A percentile compares a stretch with the other conserved stretches of the same genome.
Evolutionary conservation across 2,329 filamentous ascomycete species (phyloP).

Genomic region (Clarireedia hainanense): DNA sequence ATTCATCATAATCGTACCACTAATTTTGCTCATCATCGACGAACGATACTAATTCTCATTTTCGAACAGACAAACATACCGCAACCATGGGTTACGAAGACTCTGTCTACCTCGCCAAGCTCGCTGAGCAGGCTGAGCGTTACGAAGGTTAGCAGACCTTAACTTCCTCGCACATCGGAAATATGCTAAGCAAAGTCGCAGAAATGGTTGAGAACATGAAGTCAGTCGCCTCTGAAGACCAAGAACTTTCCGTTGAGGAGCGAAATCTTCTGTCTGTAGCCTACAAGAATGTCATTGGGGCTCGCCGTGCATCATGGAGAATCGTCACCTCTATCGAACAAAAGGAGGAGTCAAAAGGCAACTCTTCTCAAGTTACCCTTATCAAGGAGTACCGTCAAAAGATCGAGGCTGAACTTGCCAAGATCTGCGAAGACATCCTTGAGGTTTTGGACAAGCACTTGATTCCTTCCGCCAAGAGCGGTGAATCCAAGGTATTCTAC

Average conservation of each 20-base stretch:
- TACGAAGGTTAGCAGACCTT: slow-evolving; percentile 80
- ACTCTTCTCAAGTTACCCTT: slow-evolving; percentile 84
- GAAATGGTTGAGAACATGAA: slow-evolving; percentile 99
- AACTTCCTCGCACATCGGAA: not conserved
- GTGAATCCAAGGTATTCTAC: slow-evolving; percentile 99
- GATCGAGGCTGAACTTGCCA: slow-evolving; percentile 95
- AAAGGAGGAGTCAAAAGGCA: slow-evolving; percentile 99
- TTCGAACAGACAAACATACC: slow-evolving; percentile 18
- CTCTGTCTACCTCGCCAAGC: slow-evolving; percentile 98
- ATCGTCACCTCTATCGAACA: slow-evolving; percentile 99
- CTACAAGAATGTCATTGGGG: slow-evolving; percentile 99
- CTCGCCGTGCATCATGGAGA: slow-evolving; percentile 96
- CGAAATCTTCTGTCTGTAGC: slow-evolving; percentile 97
- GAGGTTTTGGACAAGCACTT: slow-evolving; percentile 88
- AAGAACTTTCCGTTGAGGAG: slow-evolving; percentile 88
- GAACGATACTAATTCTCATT: slow-evolving; percentile 1
- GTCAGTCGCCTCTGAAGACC: slow-evolving; percentile 91
- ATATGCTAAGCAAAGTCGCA: slow-evolving; percentile 35
- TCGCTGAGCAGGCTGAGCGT: slow-evolving; percentile 99
- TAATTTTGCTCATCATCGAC: too few relatives aligned
- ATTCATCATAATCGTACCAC: not conserved
- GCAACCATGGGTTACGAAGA: slow-evolving; percentile 99
- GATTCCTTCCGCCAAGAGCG: slow-evolving; percentile 91
- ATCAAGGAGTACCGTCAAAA: slow-evolving; percentile 98
- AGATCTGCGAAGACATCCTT: slow-evolving; percentile 96